phyloP scores from a whole-genome alignment of 2,329 filamentous ascomycete species.

The Fusarium ramigenum region DNA sequence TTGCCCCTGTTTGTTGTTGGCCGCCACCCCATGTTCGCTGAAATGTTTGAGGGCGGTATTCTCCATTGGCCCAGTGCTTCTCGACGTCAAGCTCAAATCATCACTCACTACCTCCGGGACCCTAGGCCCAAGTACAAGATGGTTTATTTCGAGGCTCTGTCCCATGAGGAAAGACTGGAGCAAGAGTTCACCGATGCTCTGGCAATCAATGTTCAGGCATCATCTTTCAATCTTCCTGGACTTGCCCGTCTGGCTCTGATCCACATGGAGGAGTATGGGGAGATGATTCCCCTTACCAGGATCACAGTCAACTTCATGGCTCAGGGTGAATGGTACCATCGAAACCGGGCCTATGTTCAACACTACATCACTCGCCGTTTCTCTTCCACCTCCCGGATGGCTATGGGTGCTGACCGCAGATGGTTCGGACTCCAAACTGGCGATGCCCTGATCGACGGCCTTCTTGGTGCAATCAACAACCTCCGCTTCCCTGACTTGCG shows the following conservation, averaged over 20 bases:
- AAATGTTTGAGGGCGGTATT: background rate
- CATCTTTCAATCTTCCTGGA: background rate
- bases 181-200: background rate
- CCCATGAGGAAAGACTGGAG: background rate
- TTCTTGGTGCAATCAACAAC: background rate
- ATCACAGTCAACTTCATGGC: background rate
- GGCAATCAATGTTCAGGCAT: background rate
- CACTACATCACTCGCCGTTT: background rate
- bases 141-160: background rate
- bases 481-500: background rate
- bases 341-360: background rate
- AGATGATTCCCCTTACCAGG: background rate
- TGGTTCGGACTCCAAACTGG: background rate
- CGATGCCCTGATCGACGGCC: background rate
- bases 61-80: background rate
- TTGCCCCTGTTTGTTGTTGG: background rate
- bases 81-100: background rate
- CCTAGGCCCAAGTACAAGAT: background rate
- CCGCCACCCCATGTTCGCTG: background rate
- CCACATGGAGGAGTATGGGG: background rate
- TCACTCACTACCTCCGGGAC: background rate
- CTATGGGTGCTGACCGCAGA: background rate
- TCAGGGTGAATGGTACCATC: background rate
- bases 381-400: background rate
- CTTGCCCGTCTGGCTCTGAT: background rate